Conservation (phyloP, 2,329 filamentous ascomycete species). For the Ciborinia camelliae region DNA sequence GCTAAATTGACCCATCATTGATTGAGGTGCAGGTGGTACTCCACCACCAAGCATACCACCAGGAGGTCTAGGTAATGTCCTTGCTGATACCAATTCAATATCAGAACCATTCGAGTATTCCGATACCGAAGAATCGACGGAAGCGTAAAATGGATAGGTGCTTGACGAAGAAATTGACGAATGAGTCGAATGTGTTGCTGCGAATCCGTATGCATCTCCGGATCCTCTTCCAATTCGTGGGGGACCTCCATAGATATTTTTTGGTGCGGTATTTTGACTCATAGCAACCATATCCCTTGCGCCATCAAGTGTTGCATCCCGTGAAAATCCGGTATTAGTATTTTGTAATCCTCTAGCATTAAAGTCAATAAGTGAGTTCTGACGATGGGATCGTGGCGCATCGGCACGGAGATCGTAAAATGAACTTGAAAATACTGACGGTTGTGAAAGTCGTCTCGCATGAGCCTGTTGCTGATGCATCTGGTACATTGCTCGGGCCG, state of each 20-base stretch:
- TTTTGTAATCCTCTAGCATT: constrained; percentile 55
- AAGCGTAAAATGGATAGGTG: constrained; percentile 78
- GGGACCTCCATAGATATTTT: constrained; percentile 78
- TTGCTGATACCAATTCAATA: constrained; percentile 73
- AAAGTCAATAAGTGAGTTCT: constrained; percentile 64
- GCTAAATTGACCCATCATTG: constrained; percentile 98
- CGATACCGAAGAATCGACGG: constrained; percentile 78
- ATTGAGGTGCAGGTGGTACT: constrained; percentile 78
- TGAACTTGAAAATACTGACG: constrained; percentile 65
- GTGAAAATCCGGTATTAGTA: constrained; percentile 58
- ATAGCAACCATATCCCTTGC: constrained; percentile 93
- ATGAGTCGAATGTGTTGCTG: constrained; percentile 75
- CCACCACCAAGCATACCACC: constrained; percentile 60
- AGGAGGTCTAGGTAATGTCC: constrained; percentile 81
- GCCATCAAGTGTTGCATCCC: constrained; percentile 78
- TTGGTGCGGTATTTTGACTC: constrained; percentile 90
- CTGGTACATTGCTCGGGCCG: constrained; percentile 52
- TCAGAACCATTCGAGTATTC: constrained; percentile 93
- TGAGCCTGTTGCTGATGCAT: constrained; percentile 50
- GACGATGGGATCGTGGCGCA: constrained; percentile 44
- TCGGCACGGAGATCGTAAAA: constrained; percentile 40
- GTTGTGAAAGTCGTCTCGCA: constrained; percentile 72
- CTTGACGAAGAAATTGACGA: constrained; percentile 87
- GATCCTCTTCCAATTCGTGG: constrained; percentile 63
- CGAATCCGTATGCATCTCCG: constrained; percentile 87